Evolutionary conservation across 768 basidiomycete genomes (phyloP).

Genomic region (Amanita jacksonii): DNA sequence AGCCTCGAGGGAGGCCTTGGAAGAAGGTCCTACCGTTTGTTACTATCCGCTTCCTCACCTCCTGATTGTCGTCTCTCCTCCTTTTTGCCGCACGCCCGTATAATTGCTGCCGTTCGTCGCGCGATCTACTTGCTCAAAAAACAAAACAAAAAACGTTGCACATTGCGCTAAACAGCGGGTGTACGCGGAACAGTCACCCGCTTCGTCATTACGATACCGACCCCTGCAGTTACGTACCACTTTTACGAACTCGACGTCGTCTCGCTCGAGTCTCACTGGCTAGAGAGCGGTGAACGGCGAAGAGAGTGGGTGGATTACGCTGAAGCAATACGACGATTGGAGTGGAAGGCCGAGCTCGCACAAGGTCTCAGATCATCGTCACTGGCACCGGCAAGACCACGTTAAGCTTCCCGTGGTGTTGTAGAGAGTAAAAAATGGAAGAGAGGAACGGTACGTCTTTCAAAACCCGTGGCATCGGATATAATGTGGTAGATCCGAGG

Average conservation of each 20-base stretch:
- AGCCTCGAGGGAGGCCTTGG: constrained; percentile 84
- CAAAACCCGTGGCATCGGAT: not conserved
- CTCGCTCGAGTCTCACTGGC: constrained; percentile 69
- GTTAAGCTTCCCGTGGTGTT: constrained; percentile 9
- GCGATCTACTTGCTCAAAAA: constrained; percentile 13
- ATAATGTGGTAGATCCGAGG: too few species aligned
- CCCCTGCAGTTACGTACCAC: constrained; percentile 76
- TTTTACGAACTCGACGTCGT: constrained; percentile 85
- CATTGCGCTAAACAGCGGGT: constrained; percentile 68
- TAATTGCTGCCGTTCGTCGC: not conserved
- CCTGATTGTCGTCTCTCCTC: constrained; percentile 50
- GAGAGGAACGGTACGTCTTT: not conserved
- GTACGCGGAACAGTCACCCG: constrained; percentile 82
- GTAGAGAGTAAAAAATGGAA: not conserved
- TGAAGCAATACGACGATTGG: constrained; percentile 63
- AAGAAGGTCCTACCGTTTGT: constrained; percentile 92
- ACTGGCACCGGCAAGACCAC: constrained; percentile 37
- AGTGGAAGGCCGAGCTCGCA: constrained; percentile 81
- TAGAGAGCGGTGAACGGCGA: constrained; percentile 68
- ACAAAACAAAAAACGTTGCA: constrained; percentile 9
- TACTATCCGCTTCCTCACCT: constrained; percentile 63
- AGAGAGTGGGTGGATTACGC: constrained; percentile 87
- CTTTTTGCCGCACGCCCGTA: constrained; percentile 14
- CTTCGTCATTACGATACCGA: constrained; percentile 74
- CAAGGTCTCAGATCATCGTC: constrained; percentile 68